These are phyloP conservation scores for Cladosporium sp. DNA, from an alignment of 2,329 filamentous ascomycete species.

Conservation along the genomic window DNA sequence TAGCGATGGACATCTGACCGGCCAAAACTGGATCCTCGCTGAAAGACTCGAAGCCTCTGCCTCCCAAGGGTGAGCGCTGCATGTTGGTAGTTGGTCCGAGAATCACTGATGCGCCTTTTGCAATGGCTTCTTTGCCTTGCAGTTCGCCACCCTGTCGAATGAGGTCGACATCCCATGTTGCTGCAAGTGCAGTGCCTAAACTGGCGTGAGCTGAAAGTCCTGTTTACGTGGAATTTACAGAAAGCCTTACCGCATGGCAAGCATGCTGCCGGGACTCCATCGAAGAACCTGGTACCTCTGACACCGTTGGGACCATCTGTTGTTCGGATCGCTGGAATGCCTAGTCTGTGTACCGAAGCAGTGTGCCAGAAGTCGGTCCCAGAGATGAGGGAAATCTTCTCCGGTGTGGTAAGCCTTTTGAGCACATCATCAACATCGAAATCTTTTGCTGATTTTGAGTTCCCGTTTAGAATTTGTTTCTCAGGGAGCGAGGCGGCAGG, in stretches of 20 bases:
- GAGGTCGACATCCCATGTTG: constrained; percentile 24
- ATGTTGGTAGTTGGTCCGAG: constrained; percentile 26
- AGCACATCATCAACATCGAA: constrained; percentile 29
- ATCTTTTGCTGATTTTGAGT: constrained; percentile 13
- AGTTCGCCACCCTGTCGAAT: constrained; percentile 22
- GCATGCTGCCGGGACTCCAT: constrained; percentile 58
- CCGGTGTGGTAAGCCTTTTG: constrained; percentile 22
- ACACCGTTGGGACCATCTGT: constrained; percentile 66
- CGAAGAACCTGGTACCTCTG: constrained; percentile 62
- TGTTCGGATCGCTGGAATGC: constrained; percentile 58
- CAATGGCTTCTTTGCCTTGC: constrained; percentile 24
- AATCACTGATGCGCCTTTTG: constrained; percentile 26
- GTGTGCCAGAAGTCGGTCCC: constrained; percentile 64
- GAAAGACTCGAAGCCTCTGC: constrained; percentile 80
- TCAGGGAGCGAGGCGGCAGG: constrained; percentile 4
- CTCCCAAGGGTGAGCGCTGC: constrained; percentile 44
- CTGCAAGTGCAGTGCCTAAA: constrained; percentile 20
- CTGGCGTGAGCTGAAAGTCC: not conserved
- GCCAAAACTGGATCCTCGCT: constrained; percentile 76
- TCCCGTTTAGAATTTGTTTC: constrained; percentile 3
- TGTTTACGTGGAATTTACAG: not conserved
- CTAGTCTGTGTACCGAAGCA: constrained; percentile 52
- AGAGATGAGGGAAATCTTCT: constrained; percentile 28
- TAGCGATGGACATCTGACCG: constrained; percentile 61
- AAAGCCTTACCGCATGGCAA: constrained; percentile 59